A percentile compares a stretch with the other conserved stretches of the same genome.
Evolutionary conservation across 148 eudicot genomes (phyloP).

Genomic region (Simmondsia chinensis): DNA sequence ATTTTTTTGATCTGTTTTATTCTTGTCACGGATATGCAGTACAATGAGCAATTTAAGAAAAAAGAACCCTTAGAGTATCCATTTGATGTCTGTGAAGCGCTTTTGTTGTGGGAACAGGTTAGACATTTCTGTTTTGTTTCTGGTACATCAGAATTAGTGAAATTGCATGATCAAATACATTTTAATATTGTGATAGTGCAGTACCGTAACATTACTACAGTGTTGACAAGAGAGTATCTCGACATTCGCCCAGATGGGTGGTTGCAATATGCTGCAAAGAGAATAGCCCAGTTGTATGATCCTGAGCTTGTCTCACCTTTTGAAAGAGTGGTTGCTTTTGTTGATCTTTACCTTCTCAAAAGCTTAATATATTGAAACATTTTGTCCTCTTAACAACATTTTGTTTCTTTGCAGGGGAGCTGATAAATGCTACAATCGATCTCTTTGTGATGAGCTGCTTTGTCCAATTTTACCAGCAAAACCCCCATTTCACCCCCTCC

Average conservation of each 20-base stretch:
- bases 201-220: constrained; percentile 99
- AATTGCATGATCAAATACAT: too few relatives aligned
- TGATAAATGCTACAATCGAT: constrained; percentile 74
- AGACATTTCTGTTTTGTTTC: not conserved
- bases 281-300: constrained; percentile 90
- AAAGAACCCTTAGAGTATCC: constrained; percentile 86
- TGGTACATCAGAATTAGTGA: too few relatives aligned
- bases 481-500: constrained; percentile 91
- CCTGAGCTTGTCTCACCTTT: not conserved
- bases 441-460: constrained; percentile 89
- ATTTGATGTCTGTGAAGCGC: constrained; percentile 81
- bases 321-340: constrained; percentile 3
- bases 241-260: constrained; percentile 98
- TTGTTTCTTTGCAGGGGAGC: constrained; percentile 37
- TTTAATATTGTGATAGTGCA: constrained; percentile 43
- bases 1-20: not conserved
- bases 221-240: constrained; percentile 94
- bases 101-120: constrained; percentile 98
- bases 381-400: too few relatives aligned
- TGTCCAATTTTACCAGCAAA: constrained; percentile 73
- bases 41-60: constrained; percentile 69
- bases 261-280: constrained; percentile 90
- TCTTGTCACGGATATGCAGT: constrained; percentile 31
- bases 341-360: too few relatives aligned
- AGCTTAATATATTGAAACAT: too few relatives aligned